Conservation (phyloP, 306 rosid genomes). For the Dicorynia guianensis region DNA sequence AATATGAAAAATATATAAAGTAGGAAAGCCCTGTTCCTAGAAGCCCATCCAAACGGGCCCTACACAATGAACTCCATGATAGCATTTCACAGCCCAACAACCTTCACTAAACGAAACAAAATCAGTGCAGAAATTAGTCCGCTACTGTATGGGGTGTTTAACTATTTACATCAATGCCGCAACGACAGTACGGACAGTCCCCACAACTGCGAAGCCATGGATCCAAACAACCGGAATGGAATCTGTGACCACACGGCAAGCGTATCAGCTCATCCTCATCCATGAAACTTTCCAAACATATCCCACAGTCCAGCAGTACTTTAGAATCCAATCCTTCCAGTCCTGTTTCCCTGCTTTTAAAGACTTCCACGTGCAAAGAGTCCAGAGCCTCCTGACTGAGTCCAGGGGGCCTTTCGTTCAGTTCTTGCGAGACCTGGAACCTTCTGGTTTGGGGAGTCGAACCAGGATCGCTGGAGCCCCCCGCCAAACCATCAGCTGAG, state of each 20-base stretch:
- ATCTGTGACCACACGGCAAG: slow-evolving; percentile 80
- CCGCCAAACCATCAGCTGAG: slow-evolving; percentile 33
- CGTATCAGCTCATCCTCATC: slow-evolving; percentile 68
- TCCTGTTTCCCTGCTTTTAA: slow-evolving; percentile 42
- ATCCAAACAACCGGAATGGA: slow-evolving; percentile 76
- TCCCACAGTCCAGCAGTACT: slow-evolving; percentile 69
- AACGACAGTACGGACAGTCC: slow-evolving; percentile 86
- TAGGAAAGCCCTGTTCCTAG: too few species aligned
- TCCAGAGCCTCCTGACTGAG: slow-evolving; percentile 72
- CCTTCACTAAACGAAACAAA: slow-evolving; percentile 14
- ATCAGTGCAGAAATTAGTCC: neutral
- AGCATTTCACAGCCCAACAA: slow-evolving; percentile 34
- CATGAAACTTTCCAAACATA: slow-evolving; percentile 78
- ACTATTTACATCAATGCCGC: slow-evolving; percentile 53
- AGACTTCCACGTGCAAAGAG: slow-evolving; percentile 61
- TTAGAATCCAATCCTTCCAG: slow-evolving; percentile 31
- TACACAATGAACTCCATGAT: slow-evolving; percentile 36
- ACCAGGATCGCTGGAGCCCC: slow-evolving; percentile 43
- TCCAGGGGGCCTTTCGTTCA: slow-evolving; percentile 70
- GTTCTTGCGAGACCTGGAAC: slow-evolving; percentile 46
- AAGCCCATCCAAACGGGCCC: too few species aligned
- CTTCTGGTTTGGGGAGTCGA: slow-evolving; percentile 61
- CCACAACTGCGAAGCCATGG: slow-evolving; percentile 84
- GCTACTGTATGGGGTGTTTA: slow-evolving; percentile 8
- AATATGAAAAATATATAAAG: too few species aligned